Percentiles rank a stretch among this genome's conserved stretches.
Evolutionary conservation across 2,329 filamentous ascomycete species (phyloP).

Genomic region (Sordariomycetes sp.): DNA sequence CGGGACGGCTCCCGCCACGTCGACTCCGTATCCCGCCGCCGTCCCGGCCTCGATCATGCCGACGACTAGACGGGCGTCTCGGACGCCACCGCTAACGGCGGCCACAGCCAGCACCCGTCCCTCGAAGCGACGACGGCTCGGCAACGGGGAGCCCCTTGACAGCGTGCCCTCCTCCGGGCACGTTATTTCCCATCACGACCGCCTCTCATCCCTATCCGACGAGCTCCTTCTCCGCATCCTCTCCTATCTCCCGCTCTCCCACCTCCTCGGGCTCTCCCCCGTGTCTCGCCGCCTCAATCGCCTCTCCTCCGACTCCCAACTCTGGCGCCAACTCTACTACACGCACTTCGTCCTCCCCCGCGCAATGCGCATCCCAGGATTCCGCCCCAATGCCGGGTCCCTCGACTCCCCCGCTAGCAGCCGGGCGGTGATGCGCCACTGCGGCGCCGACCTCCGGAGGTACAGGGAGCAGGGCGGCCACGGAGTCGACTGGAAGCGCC

Average conservation of each 20-base stretch:
- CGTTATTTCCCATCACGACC: constrained; percentile 27
- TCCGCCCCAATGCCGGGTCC: constrained; percentile 20
- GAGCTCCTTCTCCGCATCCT: constrained; percentile 80
- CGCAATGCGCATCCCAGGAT: constrained; percentile 60
- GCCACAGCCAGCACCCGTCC: background rate
- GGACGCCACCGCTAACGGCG: background rate
- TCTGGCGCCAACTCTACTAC: constrained; percentile 89
- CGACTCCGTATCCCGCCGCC: background rate
- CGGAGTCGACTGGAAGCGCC: constrained; percentile 68
- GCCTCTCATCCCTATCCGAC: constrained; percentile 64
- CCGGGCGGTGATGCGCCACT: constrained; percentile 1
- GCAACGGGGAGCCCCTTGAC: background rate
- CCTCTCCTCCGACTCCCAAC: constrained; percentile 66
- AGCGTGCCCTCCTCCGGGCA: background rate
- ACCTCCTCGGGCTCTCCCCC: constrained; percentile 48
- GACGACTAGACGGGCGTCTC: background rate
- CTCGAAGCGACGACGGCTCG: background rate
- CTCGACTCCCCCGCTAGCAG: background rate
- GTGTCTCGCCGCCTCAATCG: constrained; percentile 65
- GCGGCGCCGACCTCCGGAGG: background rate
- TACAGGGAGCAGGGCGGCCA: constrained; percentile 18
- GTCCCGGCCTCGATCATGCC: background rate
- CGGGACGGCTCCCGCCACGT: background rate
- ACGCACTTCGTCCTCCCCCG: constrained; percentile 73
- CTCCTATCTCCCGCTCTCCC: constrained; percentile 56